A percentile compares a stretch with the other conserved stretches of the same genome.
phyloP scores from a whole-genome alignment of 139 green algal species.

The Chlorella sp. region DNA sequence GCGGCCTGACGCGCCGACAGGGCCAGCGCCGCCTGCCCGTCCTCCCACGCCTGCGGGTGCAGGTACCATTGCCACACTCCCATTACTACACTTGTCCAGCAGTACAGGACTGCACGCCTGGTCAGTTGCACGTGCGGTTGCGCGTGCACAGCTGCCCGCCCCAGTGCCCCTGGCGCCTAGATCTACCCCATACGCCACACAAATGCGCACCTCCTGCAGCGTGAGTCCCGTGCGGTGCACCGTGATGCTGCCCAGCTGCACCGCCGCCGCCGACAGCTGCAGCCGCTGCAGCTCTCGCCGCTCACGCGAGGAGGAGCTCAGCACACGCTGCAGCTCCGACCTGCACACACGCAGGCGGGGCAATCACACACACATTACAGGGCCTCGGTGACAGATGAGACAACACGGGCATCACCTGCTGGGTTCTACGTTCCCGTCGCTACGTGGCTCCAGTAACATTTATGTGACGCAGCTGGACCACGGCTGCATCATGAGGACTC shows the following conservation, averaged over 20 bases:
- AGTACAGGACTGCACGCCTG: too few relatives aligned
- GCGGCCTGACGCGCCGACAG: conserved; percentile 27
- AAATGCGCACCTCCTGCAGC: conserved; percentile 21
- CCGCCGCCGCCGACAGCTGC: conserved; percentile 17
- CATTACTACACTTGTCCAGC: too few relatives aligned
- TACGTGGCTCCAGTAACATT: too few relatives aligned
- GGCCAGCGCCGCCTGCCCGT: conserved; percentile 64
- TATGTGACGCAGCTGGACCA: too few relatives aligned
- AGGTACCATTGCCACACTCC: too few relatives aligned
- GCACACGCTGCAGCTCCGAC: not conserved
- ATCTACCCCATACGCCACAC: too few relatives aligned
- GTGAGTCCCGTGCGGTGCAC: conserved; percentile 33
- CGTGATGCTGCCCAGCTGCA: conserved; percentile 31
- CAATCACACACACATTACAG: not conserved
- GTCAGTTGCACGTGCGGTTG: too few relatives aligned
- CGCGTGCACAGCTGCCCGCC: too few relatives aligned
- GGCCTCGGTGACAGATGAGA: not conserved
- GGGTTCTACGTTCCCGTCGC: too few relatives aligned
- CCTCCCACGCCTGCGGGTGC: conserved; percentile 75
- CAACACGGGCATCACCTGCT: too few relatives aligned
- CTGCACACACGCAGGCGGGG: not conserved
- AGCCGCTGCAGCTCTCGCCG: conserved; percentile 7
- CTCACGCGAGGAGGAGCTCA: not conserved
- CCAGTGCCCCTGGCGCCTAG: too few relatives aligned
- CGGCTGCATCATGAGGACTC: not conserved